Conservation (phyloP, 169 alveolate species). For the Cryptosporidium canis region DNA sequence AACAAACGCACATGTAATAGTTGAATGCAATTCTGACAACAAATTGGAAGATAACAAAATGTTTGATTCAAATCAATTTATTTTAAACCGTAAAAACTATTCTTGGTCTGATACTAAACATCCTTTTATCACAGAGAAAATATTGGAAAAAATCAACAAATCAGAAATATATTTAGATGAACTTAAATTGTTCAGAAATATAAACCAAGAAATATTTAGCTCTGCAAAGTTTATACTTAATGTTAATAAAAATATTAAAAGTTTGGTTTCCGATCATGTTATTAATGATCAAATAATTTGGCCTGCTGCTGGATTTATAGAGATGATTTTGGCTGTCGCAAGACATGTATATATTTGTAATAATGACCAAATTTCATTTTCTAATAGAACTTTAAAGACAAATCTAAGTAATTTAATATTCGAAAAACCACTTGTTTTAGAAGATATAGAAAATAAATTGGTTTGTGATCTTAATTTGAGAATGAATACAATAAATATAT, state of each 20-base stretch:
- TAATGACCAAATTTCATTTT: conserved; percentile 24
- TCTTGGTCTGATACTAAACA: conserved; percentile 65
- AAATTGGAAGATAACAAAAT: not conserved
- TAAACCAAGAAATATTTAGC: not conserved
- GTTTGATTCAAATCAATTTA: not conserved
- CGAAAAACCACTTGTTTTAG: conserved; percentile 49
- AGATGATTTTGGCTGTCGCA: conserved; percentile 37
- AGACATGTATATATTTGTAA: conserved; percentile 41
- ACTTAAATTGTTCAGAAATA: conserved; percentile 1
- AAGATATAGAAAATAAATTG: not conserved
- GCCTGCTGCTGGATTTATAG: conserved; percentile 70
- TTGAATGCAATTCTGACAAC: conserved; percentile 30
- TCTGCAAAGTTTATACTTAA: conserved; percentile 14
- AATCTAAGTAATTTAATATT: conserved; percentile 31
- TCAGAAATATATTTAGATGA: not conserved
- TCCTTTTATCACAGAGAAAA: conserved; percentile 40
- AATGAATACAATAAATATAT: conserved; percentile 8
- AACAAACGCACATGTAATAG: conserved; percentile 65
- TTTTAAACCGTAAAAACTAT: conserved; percentile 8
- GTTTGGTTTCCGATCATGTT: conserved; percentile 41
- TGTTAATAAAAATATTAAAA: not conserved
- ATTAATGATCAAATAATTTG: conserved; percentile 24
- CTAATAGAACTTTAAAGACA: conserved; percentile 12
- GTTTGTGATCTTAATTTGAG: not conserved
- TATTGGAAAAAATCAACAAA: not conserved